These are phyloP conservation scores for Trypethelium eluteriae DNA, from an alignment of 495 filamentous ascomycete species.

Conservation along the genomic window DNA sequence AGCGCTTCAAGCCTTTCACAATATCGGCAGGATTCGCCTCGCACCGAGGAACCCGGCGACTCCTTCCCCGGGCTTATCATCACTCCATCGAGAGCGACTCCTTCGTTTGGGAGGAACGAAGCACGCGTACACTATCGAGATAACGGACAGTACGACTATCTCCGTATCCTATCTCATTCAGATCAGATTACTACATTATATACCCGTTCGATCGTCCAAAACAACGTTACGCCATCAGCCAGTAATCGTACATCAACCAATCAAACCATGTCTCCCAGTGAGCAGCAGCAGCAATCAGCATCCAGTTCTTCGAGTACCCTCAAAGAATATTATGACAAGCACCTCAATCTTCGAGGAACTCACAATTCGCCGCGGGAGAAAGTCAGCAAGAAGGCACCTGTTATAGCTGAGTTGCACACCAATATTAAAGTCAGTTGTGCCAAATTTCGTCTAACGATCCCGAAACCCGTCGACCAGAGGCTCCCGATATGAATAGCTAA, in stretches of 20 bases:
- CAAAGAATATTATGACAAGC: neutral
- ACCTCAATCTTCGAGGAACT: neutral
- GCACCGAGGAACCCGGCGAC: neutral
- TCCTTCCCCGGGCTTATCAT: neutral
- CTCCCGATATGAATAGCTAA: conserved; percentile 16
- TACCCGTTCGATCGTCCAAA: neutral
- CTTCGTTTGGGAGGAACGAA: neutral
- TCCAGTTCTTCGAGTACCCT: neutral
- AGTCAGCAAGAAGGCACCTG: conserved; percentile 56
- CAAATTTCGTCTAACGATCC: conserved; percentile 6
- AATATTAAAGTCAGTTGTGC: conserved; percentile 52
- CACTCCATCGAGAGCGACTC: neutral
- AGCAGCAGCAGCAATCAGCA: neutral
- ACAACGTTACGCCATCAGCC: neutral
- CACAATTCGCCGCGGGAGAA: conserved; percentile 44
- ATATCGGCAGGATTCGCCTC: neutral
- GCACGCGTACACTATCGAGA: neutral
- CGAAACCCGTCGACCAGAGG: conserved; percentile 31
- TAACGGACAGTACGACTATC: neutral
- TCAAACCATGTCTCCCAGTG: neutral
- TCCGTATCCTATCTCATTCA: neutral
- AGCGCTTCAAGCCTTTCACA: neutral
- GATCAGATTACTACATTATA: neutral
- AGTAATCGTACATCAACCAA: neutral
- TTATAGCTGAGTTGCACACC: conserved; percentile 76